Evolutionary conservation across 352 stramenopile genomes (phyloP).

Genomic region (Globisporangium orthogonon): DNA sequence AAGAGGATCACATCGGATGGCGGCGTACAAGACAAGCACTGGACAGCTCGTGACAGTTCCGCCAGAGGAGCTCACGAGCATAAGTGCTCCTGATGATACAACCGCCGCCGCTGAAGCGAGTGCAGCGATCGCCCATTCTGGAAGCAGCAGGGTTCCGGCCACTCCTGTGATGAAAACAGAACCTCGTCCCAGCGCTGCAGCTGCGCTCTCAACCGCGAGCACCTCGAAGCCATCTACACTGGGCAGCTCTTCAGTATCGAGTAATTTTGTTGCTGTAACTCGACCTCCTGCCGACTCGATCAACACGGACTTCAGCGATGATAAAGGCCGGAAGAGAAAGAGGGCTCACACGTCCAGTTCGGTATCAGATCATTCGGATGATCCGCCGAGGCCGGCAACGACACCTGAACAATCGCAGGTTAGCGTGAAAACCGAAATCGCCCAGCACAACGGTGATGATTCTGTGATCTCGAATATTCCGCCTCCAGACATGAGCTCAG

Average conservation of each 20-base stretch:
- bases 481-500: no score
- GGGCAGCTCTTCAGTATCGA: background rate
- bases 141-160: background rate
- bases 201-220: background rate
- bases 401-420: background rate
- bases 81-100: background rate
- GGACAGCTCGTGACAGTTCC: constrained; percentile 10
- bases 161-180: background rate
- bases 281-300: background rate
- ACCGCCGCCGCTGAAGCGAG: no score
- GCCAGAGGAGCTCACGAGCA: background rate
- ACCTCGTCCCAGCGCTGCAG: background rate
- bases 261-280: background rate
- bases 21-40: constrained; percentile 12
- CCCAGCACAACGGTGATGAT: background rate
- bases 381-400: background rate
- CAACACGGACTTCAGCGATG: background rate
- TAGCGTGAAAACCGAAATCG: background rate
- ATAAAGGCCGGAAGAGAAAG: background rate
- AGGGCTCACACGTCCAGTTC: background rate
- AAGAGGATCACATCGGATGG: constrained; percentile 32
- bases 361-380: background rate
- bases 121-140: background rate
- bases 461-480: background rate
- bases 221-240: background rate